phyloP scores from a whole-genome alignment of 106 monocot genomes.

The Amphibolis antarctica region DNA sequence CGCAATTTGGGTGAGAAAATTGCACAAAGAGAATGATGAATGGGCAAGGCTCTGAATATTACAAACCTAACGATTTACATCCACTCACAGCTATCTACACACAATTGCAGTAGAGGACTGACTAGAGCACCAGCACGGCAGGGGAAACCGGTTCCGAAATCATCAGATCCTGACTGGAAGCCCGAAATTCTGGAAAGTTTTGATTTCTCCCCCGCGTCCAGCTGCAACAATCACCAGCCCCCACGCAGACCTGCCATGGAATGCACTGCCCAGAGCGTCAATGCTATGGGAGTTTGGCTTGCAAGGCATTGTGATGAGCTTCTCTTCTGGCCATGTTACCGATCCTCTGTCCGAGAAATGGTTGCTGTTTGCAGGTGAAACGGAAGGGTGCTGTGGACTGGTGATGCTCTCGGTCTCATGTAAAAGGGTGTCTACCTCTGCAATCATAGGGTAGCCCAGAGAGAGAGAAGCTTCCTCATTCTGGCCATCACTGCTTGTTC shows the following conservation, averaged over 20 bases:
- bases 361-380: neutral
- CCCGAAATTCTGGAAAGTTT: slow-evolving; percentile 39
- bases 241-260: slow-evolving; percentile 27
- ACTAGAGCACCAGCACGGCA: no score
- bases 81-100: neutral
- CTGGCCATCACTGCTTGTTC: neutral
- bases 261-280: slow-evolving; percentile 2
- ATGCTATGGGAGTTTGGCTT: slow-evolving; percentile 7
- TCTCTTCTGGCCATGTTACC: slow-evolving; percentile 23
- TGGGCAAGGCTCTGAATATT: neutral
- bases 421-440: neutral
- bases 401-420: neutral
- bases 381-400: neutral
- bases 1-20: slow-evolving; percentile 5
- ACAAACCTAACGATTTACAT: neutral
- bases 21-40: neutral
- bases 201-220: slow-evolving; percentile 30
- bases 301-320: neutral
- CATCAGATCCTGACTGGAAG: slow-evolving; percentile 12
- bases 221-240: slow-evolving; percentile 55
- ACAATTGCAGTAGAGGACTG: neutral
- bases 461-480: neutral
- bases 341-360: slow-evolving; percentile 3
- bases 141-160: no score
- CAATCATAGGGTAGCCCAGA: neutral